Conservation (phyloP, 306 rosid genomes). For the Prunus padus region DNA sequence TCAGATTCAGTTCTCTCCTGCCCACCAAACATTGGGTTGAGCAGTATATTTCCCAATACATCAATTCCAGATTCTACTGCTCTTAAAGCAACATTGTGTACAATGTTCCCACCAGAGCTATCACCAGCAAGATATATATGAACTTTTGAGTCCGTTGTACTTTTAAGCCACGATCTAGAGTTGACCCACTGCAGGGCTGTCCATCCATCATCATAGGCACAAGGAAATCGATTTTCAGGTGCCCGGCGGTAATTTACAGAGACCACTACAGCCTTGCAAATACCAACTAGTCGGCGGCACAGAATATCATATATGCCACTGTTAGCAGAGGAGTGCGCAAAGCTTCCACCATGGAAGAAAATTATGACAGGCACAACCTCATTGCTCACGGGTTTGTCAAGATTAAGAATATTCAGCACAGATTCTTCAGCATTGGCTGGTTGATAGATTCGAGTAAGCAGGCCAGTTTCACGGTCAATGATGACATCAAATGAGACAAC, state of each 20-base stretch:
- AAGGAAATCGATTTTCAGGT: conserved; percentile 77
- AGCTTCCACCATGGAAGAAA: conserved; percentile 98
- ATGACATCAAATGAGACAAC: conserved; percentile 87
- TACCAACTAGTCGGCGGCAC: conserved; percentile 77
- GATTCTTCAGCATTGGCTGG: conserved; percentile 51
- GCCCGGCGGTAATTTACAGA: conserved; percentile 89
- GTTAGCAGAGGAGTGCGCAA: conserved; percentile 88
- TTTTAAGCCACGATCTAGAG: conserved; percentile 81
- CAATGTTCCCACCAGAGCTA: conserved; percentile 98
- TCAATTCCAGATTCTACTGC: conserved; percentile 69
- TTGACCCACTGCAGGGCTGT: conserved; percentile 73
- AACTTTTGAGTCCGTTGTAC: conserved; percentile 72
- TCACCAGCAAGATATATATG: conserved; percentile 85
- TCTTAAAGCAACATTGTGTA: conserved; percentile 78
- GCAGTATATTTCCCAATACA: conserved; percentile 76
- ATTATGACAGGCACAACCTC: conserved; percentile 74
- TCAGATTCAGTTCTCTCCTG: conserved; percentile 76
- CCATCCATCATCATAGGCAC: conserved; percentile 99
- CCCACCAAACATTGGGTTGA: conserved; percentile 96
- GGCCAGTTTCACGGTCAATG: conserved; percentile 61
- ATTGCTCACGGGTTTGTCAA: conserved; percentile 59
- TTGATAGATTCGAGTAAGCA: conserved; percentile 71
- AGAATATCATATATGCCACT: conserved; percentile 87
- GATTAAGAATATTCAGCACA: conserved; percentile 49
- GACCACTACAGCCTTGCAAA: conserved; percentile 85